These are phyloP conservation scores for Senna siamea DNA, from an alignment of 306 rosid species.

Conservation along the genomic window DNA sequence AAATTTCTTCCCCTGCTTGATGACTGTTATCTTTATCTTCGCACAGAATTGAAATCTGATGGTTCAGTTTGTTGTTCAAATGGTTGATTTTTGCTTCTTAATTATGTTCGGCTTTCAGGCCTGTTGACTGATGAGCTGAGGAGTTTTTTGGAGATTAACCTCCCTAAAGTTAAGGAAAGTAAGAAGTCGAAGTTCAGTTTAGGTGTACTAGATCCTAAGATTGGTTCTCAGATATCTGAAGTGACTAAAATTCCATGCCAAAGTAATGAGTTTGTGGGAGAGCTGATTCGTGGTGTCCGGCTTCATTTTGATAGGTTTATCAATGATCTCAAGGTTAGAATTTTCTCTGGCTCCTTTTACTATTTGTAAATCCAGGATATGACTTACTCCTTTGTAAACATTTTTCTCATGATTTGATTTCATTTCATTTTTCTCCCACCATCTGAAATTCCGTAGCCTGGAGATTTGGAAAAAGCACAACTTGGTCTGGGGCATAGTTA, in stretches of 20 bases:
- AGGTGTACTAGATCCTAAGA: constrained; percentile 82
- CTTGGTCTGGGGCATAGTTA: constrained; percentile 97
- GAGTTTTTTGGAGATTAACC: constrained; percentile 79
- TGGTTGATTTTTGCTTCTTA: background rate
- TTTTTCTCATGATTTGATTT: background rate
- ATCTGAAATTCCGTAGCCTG: constrained; percentile 50
- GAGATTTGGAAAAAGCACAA: constrained; percentile 89
- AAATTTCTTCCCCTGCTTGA: background rate
- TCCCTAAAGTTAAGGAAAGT: constrained; percentile 82
- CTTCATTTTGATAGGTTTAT: constrained; percentile 70
- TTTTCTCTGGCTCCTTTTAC: background rate
- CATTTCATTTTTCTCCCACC: background rate
- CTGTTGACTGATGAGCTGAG: constrained; percentile 84
- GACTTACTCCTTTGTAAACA: background rate
- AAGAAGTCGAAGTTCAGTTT: constrained; percentile 84
- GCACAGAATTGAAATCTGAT: background rate
- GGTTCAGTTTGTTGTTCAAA: background rate
- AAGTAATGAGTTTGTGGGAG: constrained; percentile 78
- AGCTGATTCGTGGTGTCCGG: constrained; percentile 84
- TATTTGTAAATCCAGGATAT: background rate
- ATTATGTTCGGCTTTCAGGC: constrained; percentile 51
- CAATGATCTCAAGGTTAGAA: constrained; percentile 77
- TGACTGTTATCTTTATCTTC: background rate
- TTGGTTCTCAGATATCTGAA: constrained; percentile 80
- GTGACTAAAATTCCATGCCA: constrained; percentile 87